Conservation (phyloP, 2,329 filamentous ascomycete species). For the Fusarium sp. region DNA sequence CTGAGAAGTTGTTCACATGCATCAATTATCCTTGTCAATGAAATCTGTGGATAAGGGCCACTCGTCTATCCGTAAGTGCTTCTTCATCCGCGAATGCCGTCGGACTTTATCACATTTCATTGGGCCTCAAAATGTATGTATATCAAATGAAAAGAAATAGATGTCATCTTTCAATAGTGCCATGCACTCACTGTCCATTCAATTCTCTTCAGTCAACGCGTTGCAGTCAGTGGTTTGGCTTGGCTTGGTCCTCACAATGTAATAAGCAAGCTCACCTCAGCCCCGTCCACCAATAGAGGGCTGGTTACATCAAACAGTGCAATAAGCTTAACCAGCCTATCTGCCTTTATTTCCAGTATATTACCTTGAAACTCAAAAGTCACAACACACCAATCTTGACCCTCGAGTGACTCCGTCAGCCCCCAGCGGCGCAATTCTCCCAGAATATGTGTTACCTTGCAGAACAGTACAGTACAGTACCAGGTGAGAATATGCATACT, state of each 20-base stretch:
- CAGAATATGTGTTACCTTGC: slow-evolving; percentile 13
- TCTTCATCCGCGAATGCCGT: background rate
- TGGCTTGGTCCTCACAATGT: background rate
- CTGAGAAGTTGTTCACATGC: background rate
- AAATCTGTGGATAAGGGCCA: slow-evolving; percentile 4
- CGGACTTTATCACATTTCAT: background rate
- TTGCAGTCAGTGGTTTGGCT: too few relatives aligned
- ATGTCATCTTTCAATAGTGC: background rate
- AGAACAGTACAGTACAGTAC: too few relatives aligned
- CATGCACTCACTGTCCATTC: too few relatives aligned
- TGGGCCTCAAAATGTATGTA: background rate
- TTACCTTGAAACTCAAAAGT: background rate
- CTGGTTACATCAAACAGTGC: background rate
- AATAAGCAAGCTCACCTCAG: slow-evolving; percentile 22
- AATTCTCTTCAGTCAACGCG: background rate
- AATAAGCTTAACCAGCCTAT: slow-evolving; percentile 21
- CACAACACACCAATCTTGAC: background rate
- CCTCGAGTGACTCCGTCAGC: background rate
- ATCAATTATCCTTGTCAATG: background rate
- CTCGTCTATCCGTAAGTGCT: background rate
- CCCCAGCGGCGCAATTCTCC: background rate
- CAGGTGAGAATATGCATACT: slow-evolving; percentile 10
- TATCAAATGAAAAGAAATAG: too few relatives aligned
- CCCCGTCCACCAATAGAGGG: background rate
- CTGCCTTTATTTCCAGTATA: slow-evolving; percentile 1